Evolutionary conservation across 805 yeast genomes (phyloP).

Genomic region (Zygotorulaspora sp.): DNA sequence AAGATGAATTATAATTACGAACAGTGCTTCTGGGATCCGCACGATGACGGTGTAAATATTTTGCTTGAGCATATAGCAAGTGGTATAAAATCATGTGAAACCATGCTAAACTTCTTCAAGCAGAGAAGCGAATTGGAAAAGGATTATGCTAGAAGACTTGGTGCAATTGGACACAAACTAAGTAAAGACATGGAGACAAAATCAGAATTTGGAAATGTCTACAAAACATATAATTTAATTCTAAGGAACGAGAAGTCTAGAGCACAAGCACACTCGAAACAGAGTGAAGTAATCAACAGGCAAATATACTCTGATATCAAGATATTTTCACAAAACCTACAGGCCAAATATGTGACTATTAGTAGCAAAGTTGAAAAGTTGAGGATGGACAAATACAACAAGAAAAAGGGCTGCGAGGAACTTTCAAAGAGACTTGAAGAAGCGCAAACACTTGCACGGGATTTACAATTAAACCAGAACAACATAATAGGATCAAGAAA

Average conservation of each 20-base stretch:
- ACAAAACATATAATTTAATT: conserved; percentile 16
- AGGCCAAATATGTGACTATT: conserved; percentile 28
- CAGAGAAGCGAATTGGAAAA: conserved; percentile 33
- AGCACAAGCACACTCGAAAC: conserved; percentile 32
- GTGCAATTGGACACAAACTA: conserved; percentile 31
- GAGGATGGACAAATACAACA: conserved; percentile 28
- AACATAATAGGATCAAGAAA: conserved; percentile 31
- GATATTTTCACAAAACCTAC: conserved; percentile 24
- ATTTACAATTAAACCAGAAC: conserved; percentile 29
- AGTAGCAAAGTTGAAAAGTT: conserved; percentile 31
- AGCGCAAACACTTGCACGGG: conserved; percentile 26
- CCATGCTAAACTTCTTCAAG: conserved; percentile 28
- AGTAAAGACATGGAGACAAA: conserved; percentile 18
- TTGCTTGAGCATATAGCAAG: conserved; percentile 27
- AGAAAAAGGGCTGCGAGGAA: conserved; percentile 29
- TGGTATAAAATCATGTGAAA: conserved; percentile 28
- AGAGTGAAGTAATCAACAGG: conserved; percentile 27
- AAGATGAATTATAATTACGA: conserved; percentile 29
- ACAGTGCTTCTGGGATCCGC: conserved; percentile 36
- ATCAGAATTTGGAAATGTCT: conserved; percentile 32
- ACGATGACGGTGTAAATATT: conserved; percentile 31
- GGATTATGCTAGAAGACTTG: conserved; percentile 32
- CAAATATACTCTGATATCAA: conserved; percentile 26
- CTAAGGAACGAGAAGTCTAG: conserved; percentile 23
- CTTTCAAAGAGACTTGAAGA: conserved; percentile 26